Conservation (phyloP, 2,329 filamentous ascomycete genomes). For the Exophiala viscosa region DNA sequence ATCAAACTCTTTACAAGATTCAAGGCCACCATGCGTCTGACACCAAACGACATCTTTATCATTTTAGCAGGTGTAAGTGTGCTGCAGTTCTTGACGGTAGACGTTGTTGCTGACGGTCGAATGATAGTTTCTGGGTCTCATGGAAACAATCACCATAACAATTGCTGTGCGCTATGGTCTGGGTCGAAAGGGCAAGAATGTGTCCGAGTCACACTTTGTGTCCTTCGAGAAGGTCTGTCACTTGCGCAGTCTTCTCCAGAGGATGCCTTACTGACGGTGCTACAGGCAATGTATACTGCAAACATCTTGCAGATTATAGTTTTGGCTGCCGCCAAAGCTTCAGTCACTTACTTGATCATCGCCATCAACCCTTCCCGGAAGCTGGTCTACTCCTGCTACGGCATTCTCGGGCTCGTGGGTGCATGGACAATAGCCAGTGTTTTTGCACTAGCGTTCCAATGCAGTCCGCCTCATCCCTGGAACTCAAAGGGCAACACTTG, state of each 20-base stretch:
- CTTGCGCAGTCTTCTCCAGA: background rate
- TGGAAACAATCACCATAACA: constrained; percentile 24
- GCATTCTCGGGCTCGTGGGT: constrained; percentile 17
- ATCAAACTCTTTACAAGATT: constrained; percentile 19
- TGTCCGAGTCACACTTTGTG: constrained; percentile 21
- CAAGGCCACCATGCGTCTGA: constrained; percentile 9
- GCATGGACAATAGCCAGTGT: constrained; percentile 25
- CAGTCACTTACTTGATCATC: constrained; percentile 28
- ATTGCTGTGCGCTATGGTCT: constrained; percentile 25
- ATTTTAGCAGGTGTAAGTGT: constrained; percentile 7
- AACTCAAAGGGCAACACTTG: constrained; percentile 21
- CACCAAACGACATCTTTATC: constrained; percentile 10
- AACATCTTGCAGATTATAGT: constrained; percentile 26
- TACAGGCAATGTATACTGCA: constrained; percentile 27
- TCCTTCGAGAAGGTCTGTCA: constrained; percentile 24
- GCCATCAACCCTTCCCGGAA: constrained; percentile 26
- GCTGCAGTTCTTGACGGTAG: too few relatives aligned
- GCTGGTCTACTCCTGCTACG: constrained; percentile 24
- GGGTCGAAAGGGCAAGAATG: constrained; percentile 16
- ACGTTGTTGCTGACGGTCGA: background rate
- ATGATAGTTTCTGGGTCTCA: constrained; percentile 9
- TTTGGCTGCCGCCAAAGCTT: constrained; percentile 26
- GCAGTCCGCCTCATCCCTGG: constrained; percentile 25
- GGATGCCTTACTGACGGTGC: constrained; percentile 5
- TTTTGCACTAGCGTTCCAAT: constrained; percentile 27